Base-by-base conservation (phyloP, 78 protist genomes). In the Guillardia theta region DNA sequence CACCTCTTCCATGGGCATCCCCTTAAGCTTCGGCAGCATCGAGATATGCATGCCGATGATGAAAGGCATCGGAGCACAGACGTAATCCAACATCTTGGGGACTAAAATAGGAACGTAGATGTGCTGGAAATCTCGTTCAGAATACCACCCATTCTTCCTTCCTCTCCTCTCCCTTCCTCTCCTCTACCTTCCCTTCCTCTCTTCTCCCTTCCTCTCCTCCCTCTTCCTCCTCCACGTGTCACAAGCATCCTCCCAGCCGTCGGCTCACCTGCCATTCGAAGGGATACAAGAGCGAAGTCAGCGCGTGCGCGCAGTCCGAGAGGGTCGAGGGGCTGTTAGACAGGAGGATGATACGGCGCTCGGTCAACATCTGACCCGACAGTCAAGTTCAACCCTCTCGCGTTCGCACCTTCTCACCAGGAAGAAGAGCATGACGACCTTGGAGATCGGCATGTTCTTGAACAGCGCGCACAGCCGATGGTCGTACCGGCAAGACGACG, bases 231-330 rank as follows among this genome's bases (percentile, higher is more conserved):
- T n/a, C n/a, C n/a, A n/a, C n/a, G n/a, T n/a, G n/a, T n/a, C n/a
- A n/a, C n/a, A n/a, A n/a, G n/a, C n/a, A n/a, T n/a, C n/a, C n/a
- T n/a, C n/a, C n/a, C n/a, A n/a, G n/a, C n/a, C n/a, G n/a, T n/a
- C n/a, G n/a, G n/a, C n/a, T n/a, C n/a, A n/a, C n/a, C n/a, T n/a
- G 90, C 90, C 90, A 80, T 30, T 80, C 48, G 90, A 80, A 44
- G 43, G 90, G 90, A 33, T 80, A 80, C 48, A 80, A 30, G 27
- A 80, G 45, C 50, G 90, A 80, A 21, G 90, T 8, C 45, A 80
- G 5, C 9, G 90, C 90, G 90, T 80, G 90, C 46, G 48, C 90
- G 27, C 90, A 80, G 90, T 39, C 90, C 45, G 90, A 44, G 50
- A 80, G 90, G 33, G 5, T 44, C 1, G 90, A 80, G 5, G 90